These are phyloP conservation scores for Lactarius indigo DNA, from an alignment of 768 basidiomycete genomes.

Conservation along the genomic window DNA sequence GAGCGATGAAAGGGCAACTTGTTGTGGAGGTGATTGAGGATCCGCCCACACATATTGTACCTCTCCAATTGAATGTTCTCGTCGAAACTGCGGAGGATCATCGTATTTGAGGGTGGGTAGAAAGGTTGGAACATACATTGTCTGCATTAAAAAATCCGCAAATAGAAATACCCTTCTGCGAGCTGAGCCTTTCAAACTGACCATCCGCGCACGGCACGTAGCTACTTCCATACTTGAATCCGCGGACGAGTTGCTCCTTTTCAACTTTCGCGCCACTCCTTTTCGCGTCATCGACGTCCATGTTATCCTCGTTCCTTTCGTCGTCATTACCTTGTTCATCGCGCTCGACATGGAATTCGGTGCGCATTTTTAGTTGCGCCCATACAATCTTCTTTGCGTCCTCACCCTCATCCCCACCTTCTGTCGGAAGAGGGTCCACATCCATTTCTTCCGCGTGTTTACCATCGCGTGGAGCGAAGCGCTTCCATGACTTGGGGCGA, in stretches of 20 bases:
- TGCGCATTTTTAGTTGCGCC: constrained; percentile 41
- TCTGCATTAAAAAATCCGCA: constrained; percentile 72
- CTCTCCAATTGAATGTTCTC: constrained; percentile 81
- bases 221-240: constrained; percentile 87
- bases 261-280: constrained; percentile 53
- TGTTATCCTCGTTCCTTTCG: constrained; percentile 37
- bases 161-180: constrained; percentile 83
- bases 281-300: constrained; percentile 37
- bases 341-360: constrained; percentile 56
- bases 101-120: neutral
- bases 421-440: constrained; percentile 23
- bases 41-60: constrained; percentile 84
- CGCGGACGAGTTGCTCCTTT: constrained; percentile 73
- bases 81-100: constrained; percentile 58
- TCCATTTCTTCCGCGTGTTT: constrained; percentile 34
- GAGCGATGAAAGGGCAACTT: constrained; percentile 84
- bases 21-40: constrained; percentile 56
- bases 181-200: constrained; percentile 71
- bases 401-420: constrained; percentile 21
- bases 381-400: constrained; percentile 31
- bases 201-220: constrained; percentile 85
- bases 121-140: constrained; percentile 45
- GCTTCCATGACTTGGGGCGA: constrained; percentile 76
- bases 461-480: constrained; percentile 47
- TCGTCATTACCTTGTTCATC: constrained; percentile 27